Percentiles rank a stretch among this genome's conserved stretches.
These are phyloP conservation scores for Lolium multiflorum DNA, from an alignment of 176 grass and related monocot species.

Conservation along the genomic window DNA sequence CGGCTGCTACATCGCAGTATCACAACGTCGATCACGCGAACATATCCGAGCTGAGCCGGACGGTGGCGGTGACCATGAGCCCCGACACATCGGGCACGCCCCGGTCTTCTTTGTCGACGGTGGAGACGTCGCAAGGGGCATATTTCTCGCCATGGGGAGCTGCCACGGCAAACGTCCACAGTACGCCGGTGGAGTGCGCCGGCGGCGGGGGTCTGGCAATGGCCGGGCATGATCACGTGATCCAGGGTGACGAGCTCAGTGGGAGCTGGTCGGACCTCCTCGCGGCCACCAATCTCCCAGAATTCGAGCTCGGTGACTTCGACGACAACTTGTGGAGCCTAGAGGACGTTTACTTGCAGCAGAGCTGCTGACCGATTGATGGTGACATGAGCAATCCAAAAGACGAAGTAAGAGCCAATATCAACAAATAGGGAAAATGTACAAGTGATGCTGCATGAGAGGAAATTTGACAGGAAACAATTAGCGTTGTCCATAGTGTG, in stretches of 20 bases:
- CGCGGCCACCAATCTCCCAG: constrained; percentile 47
- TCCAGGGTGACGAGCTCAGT: constrained; percentile 36
- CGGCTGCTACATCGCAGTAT: constrained; percentile 9
- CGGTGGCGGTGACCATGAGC: constrained; percentile 46
- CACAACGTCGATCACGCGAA: neutral
- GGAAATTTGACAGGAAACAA: neutral
- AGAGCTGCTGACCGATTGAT: constrained; percentile 29
- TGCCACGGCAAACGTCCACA: neutral
- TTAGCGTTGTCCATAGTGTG: neutral
- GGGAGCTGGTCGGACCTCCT: constrained; percentile 65
- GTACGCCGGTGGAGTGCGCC: neutral
- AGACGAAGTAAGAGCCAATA: neutral
- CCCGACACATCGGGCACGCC: constrained; percentile 50
- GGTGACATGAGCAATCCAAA: neutral
- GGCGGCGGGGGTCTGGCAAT: neutral
- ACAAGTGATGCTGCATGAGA: neutral
- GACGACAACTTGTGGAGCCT: constrained; percentile 68
- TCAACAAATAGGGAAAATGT: neutral
- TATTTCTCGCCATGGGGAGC: constrained; percentile 16
- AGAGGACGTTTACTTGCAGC: constrained; percentile 63
- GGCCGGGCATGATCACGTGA: neutral
- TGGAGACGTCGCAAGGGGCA: neutral
- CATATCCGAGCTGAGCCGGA: constrained; percentile 5
- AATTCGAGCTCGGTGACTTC: constrained; percentile 57
- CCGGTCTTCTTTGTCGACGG: constrained; percentile 40